Percentiles rank a stretch among this genome's conserved stretches.
phyloP scores from a whole-genome alignment of 371 early-diverging fungal species.

The Mortierella sp. region DNA sequence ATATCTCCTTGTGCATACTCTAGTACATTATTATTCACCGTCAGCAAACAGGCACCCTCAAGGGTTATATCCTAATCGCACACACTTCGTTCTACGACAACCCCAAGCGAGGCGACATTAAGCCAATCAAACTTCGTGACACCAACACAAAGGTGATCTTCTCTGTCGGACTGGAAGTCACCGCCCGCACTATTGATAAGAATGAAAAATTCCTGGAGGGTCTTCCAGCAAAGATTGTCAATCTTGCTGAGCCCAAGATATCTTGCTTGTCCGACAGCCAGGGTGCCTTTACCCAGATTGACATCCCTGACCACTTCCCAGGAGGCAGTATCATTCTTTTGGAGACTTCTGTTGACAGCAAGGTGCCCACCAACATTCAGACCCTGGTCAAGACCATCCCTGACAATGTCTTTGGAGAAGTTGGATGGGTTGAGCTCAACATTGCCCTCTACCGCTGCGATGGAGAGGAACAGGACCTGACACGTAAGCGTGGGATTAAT shows the following conservation, averaged over 20 bases:
- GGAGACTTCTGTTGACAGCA: constrained; percentile 70
- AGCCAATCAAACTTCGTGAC: constrained; percentile 76
- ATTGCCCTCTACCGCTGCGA: constrained; percentile 87
- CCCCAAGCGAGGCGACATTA: constrained; percentile 55
- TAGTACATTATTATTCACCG: constrained; percentile 93
- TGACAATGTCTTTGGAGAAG: constrained; percentile 60
- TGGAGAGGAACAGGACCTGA: constrained; percentile 86
- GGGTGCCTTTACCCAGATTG: constrained; percentile 73
- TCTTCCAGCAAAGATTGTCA: constrained; percentile 65
- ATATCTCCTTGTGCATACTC: background rate
- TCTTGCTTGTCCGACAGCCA: constrained; percentile 62
- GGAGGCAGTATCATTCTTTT: constrained; percentile 82
- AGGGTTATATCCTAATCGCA: constrained; percentile 93
- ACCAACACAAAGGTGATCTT: constrained; percentile 69
- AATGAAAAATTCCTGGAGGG: constrained; percentile 66
- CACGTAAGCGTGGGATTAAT: constrained; percentile 50
- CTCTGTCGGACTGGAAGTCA: constrained; percentile 63
- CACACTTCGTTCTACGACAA: constrained; percentile 86
- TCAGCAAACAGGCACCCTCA: constrained; percentile 89
- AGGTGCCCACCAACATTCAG: constrained; percentile 59
- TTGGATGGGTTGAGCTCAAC: constrained; percentile 83
- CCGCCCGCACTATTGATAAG: constrained; percentile 33
- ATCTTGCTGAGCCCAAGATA: constrained; percentile 67
- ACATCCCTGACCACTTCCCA: constrained; percentile 71
- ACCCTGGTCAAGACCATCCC: constrained; percentile 62